phyloP scores from a whole-genome alignment of 768 basidiomycete species.

The Chiua virens region DNA sequence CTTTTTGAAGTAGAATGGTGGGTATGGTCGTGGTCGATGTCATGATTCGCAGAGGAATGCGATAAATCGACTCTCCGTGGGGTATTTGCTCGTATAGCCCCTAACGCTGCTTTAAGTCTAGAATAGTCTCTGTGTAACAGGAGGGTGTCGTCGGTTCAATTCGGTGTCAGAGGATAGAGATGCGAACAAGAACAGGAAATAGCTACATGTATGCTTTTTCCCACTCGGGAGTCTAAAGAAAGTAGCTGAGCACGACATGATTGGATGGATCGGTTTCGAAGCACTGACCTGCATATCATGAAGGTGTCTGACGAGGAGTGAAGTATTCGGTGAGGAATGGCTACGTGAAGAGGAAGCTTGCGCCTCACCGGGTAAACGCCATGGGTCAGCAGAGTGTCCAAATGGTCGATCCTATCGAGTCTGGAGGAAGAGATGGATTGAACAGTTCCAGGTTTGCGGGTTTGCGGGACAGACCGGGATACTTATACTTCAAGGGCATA shows the following conservation, averaged over 20 bases:
- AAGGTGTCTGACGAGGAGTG: constrained; percentile 50
- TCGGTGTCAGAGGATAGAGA: not conserved
- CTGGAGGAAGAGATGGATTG: not conserved
- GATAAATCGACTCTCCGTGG: constrained; percentile 22
- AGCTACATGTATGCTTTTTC: constrained; percentile 34
- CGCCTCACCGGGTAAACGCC: constrained; percentile 59
- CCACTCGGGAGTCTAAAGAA: constrained; percentile 63
- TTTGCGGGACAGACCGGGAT: constrained; percentile 15
- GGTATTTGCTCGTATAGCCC: constrained; percentile 43
- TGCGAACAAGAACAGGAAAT: not conserved
- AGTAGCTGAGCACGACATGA: not conserved
- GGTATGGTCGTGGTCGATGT: not conserved
- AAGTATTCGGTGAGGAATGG: not conserved
- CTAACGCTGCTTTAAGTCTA: constrained; percentile 66
- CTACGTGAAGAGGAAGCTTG: not conserved
- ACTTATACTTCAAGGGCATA: constrained; percentile 4
- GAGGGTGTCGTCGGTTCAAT: not conserved
- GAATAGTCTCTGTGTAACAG: constrained; percentile 59
- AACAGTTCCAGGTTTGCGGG: not conserved
- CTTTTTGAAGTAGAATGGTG: not conserved
- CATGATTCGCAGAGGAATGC: constrained; percentile 8
- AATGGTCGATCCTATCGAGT: not conserved
- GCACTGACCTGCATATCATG: constrained; percentile 62
- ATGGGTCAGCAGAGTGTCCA: constrained; percentile 29
- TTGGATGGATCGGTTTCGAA: not conserved